Percentiles rank a stretch among this genome's conserved stretches.
These are phyloP conservation scores for Chaetomiaceae sp. DNA, from an alignment of 2,329 filamentous ascomycete genomes.

Conservation along the genomic window DNA sequence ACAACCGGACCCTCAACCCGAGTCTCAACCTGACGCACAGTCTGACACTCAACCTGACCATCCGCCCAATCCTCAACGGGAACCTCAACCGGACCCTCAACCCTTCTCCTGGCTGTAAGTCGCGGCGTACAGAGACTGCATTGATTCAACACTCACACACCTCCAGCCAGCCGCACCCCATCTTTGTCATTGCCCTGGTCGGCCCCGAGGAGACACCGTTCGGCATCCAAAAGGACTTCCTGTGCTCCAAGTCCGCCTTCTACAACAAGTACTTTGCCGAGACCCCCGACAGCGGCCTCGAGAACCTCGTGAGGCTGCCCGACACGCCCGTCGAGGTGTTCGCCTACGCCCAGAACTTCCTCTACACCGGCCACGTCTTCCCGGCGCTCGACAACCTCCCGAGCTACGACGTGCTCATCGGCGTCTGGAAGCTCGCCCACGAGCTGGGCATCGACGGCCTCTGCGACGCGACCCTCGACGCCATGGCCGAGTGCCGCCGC, in stretches of 20 bases:
- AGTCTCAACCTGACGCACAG: too few species aligned
- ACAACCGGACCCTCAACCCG: too few species aligned
- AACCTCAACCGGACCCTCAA: too few species aligned
- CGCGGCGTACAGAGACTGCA: neutral
- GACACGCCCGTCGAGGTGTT: constrained; percentile 47
- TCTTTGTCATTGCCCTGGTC: constrained; percentile 51
- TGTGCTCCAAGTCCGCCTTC: constrained; percentile 47
- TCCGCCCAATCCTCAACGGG: too few species aligned
- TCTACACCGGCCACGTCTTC: constrained; percentile 48
- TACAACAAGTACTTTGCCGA: constrained; percentile 44
- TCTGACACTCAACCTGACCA: too few species aligned
- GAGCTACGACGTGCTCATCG: constrained; percentile 50
- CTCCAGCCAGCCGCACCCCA: constrained; percentile 48
- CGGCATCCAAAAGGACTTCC: constrained; percentile 54
- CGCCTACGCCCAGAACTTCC: constrained; percentile 49
- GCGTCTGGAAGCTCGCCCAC: constrained; percentile 53
- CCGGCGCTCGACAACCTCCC: constrained; percentile 40
- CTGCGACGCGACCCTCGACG: constrained; percentile 51
- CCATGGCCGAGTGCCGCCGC: constrained; percentile 53
- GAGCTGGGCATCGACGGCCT: constrained; percentile 50
- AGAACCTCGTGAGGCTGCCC: constrained; percentile 47
- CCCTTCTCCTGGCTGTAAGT: constrained; percentile 33
- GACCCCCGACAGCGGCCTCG: constrained; percentile 36
- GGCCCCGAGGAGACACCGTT: constrained; percentile 50
- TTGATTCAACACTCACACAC: constrained; percentile 4